Percentiles rank a stretch among this genome's conserved stretches.
phyloP scores from a whole-genome alignment of 2,329 filamentous ascomycete species.

The Nectriaceae sp. region DNA sequence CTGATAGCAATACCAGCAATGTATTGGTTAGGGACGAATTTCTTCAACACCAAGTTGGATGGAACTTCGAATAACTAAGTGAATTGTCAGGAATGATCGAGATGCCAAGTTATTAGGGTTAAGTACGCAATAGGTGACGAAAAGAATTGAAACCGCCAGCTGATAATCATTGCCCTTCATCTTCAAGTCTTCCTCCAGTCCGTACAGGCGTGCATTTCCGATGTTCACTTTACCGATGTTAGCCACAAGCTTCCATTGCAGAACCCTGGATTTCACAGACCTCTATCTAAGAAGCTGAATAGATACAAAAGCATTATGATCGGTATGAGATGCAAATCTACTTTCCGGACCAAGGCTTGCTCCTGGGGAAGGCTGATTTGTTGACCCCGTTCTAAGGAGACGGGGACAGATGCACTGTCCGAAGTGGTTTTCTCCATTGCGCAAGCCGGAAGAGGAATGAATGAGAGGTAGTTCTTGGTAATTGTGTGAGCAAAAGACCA shows the following conservation, averaged over 20 bases:
- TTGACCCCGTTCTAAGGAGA: too few species aligned
- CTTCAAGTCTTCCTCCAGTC: constrained; percentile 34
- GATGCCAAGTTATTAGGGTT: too few species aligned
- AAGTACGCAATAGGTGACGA: constrained; percentile 35
- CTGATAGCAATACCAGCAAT: constrained; percentile 28
- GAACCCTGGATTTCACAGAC: too few species aligned
- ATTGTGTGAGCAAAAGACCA: too few species aligned
- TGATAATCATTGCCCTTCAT: constrained; percentile 30
- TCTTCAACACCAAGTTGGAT: constrained; percentile 34
- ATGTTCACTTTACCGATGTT: too few species aligned
- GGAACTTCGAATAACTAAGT: constrained; percentile 34
- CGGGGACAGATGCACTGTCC: too few species aligned
- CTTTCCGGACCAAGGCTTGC: constrained; percentile 35
- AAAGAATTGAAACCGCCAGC: constrained; percentile 35
- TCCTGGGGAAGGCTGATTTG: too few species aligned
- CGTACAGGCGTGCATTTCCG: constrained; percentile 36
- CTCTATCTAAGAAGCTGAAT: constrained; percentile 55
- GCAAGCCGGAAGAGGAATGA: too few species aligned
- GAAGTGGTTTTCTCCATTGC: too few species aligned
- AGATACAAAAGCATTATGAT: constrained; percentile 59
- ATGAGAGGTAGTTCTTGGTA: too few species aligned
- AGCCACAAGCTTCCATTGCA: too few species aligned
- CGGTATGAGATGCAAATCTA: constrained; percentile 35
- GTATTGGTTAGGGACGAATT: constrained; percentile 33
- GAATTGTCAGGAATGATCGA: too few species aligned